Evolutionary conservation across 345 rosid species (phyloP), one percentile per base, ranked within the genome.

Genomic region (Salix viminalis): DNA sequence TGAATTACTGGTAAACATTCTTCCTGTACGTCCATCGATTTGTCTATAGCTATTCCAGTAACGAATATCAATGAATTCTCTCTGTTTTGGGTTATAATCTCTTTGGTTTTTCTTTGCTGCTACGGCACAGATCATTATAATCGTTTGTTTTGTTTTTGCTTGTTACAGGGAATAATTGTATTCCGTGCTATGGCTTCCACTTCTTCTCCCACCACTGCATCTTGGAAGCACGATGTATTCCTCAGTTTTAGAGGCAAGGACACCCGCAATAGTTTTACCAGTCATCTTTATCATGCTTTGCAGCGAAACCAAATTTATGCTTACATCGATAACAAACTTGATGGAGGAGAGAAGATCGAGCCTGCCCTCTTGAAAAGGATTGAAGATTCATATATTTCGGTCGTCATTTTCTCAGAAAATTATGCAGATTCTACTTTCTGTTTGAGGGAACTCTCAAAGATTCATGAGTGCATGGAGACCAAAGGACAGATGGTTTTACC

Each of bases 311-410:
- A 64, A 10, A 61, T 74, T 0, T 2, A 30, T 30, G 32, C 30
- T 28, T 28, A 0, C 30, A 28, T 28, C 3, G 77, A 74, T 65
- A 37, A 65, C 0, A 28, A 18, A 14, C 69, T 74, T 32, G 26
- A 28, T 7, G 44, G 77, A 44, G 77, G 77, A 65, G 70, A 74
- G 30, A 26, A 65, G 24, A 46, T 74, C 69, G n/a, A 67, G 21
- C 44, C 77, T 2, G 28, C 70, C 7, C 77, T 74, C 26, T 9
- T 41, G 39, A 15, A 28, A 39, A 41, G 0, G 18, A 74, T 74
- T 15, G 37, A 65, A 19, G 24, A 15, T 1, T 41, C 77, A 7
- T 2, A 16, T 10, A n/a, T 44, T 7, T 74, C 68, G 4, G 34
- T 74, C 9, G 70, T 74, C 15, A 64, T 74, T 28, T 65, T 74